Conservation (phyloP, 2,329 filamentous ascomycete genomes). For the Cladorrhinum sp. region DNA sequence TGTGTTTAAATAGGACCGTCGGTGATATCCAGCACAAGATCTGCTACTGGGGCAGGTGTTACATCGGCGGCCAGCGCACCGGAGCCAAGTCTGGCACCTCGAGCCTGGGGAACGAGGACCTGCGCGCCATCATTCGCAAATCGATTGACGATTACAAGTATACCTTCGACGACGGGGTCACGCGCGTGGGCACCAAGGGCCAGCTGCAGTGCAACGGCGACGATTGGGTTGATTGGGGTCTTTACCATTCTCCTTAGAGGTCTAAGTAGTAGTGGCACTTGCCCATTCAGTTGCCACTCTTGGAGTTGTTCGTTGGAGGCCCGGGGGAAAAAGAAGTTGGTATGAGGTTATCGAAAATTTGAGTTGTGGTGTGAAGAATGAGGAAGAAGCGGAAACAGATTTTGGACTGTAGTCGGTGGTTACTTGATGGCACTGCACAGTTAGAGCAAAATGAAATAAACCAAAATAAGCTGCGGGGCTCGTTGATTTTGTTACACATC, state of each 20-base stretch:
- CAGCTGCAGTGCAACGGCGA: background rate
- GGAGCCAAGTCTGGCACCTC: background rate
- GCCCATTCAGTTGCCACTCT: too few species aligned
- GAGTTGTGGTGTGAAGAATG: too few species aligned
- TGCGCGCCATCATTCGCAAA: background rate
- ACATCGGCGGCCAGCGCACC: background rate
- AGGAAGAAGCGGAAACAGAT: too few species aligned
- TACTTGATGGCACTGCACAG: too few species aligned
- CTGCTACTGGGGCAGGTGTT: background rate
- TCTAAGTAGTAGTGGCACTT: background rate
- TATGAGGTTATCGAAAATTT: too few species aligned
- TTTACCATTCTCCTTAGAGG: background rate
- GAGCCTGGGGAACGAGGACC: background rate
- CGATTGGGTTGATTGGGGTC: background rate
- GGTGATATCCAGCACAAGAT: background rate
- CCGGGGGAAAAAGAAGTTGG: too few species aligned
- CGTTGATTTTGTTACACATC: too few species aligned
- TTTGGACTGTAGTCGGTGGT: too few species aligned
- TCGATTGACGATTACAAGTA: background rate
- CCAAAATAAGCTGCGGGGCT: too few species aligned
- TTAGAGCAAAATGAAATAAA: too few species aligned
- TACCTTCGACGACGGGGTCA: background rate
- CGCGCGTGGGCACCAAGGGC: background rate
- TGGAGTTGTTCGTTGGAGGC: too few species aligned
- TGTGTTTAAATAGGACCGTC: background rate